phyloP scores from a whole-genome alignment of 805 yeast species.

The Candida maltosa region DNA sequence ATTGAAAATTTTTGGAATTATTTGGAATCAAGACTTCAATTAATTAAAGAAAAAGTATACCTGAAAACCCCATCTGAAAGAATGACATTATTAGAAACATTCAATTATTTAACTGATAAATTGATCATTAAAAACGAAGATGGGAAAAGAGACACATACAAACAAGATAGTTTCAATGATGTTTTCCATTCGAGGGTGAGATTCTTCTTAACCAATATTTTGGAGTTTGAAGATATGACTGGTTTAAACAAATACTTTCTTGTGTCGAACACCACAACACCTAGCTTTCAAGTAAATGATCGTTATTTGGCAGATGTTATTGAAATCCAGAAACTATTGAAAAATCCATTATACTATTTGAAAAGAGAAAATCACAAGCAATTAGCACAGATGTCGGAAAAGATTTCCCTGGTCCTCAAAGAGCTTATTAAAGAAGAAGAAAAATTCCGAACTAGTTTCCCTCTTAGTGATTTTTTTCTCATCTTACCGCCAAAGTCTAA shows the following conservation, averaged over 20 bases:
- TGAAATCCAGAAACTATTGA: slow-evolving; percentile 24
- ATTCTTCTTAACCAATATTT: slow-evolving; percentile 27
- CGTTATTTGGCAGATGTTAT: slow-evolving; percentile 32
- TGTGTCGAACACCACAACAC: slow-evolving; percentile 22
- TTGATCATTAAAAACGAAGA: slow-evolving; percentile 9
- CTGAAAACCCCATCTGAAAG: slow-evolving; percentile 30
- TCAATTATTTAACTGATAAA: slow-evolving; percentile 36
- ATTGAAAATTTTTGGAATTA: slow-evolving; percentile 33
- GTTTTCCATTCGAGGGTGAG: slow-evolving; percentile 34
- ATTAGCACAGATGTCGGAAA: slow-evolving; percentile 19
- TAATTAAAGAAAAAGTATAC: slow-evolving; percentile 23
- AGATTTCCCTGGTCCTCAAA: slow-evolving; percentile 23
- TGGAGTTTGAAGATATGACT: slow-evolving; percentile 41
- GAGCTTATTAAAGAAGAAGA: slow-evolving; percentile 29
- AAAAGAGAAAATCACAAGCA: slow-evolving; percentile 17
- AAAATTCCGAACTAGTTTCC: slow-evolving; percentile 13
- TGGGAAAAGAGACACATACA: slow-evolving; percentile 25
- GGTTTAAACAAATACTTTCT: slow-evolving; percentile 41
- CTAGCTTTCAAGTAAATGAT: slow-evolving; percentile 20
- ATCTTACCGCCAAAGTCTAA: slow-evolving; percentile 14
- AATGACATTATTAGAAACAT: slow-evolving; percentile 36
- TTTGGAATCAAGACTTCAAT: slow-evolving; percentile 28
- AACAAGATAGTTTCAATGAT: slow-evolving; percentile 39
- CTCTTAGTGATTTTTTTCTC: slow-evolving; percentile 15
- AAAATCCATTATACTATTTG: slow-evolving; percentile 33